Conservation (phyloP, 164 flowering plant genomes). For the Magnolia sinica region DNA sequence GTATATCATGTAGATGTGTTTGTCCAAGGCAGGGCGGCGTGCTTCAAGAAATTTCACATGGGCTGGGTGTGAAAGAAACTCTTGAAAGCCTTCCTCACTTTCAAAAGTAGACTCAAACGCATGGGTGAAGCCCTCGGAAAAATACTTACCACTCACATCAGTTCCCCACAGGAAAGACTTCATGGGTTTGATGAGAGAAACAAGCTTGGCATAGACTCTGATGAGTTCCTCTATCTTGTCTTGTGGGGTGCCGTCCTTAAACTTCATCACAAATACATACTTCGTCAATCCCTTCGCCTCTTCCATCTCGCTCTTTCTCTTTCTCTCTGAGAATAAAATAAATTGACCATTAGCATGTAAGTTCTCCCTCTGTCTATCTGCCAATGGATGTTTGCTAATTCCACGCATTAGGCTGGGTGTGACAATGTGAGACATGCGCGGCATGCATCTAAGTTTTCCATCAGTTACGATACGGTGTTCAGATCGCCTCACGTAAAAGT, state of each 20-base stretch:
- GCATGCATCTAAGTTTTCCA: no score
- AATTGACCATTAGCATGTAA: no score
- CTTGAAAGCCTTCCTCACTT: slow-evolving; percentile 60
- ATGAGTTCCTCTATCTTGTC: slow-evolving; percentile 49
- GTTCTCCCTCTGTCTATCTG: no score
- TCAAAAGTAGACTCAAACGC: slow-evolving; percentile 79
- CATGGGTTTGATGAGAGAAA: slow-evolving; percentile 44
- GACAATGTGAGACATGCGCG: no score
- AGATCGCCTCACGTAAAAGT: no score
- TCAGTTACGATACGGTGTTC: no score
- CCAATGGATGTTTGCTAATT: no score
- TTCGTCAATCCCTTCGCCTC: slow-evolving; percentile 10
- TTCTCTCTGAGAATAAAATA: no score
- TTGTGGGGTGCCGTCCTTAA: slow-evolving; percentile 52
- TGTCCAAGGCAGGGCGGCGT: slow-evolving; percentile 48
- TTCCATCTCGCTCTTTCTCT: no score
- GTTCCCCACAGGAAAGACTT: slow-evolving; percentile 41
- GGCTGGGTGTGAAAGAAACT: slow-evolving; percentile 66
- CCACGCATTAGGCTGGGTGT: no score
- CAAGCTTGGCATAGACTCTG: slow-evolving; percentile 59
- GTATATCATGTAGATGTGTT: slow-evolving; percentile 62
- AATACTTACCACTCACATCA: slow-evolving; percentile 69
- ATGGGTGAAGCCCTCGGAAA: slow-evolving; percentile 83
- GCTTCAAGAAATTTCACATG: slow-evolving; percentile 59
- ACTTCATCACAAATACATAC: slow-evolving; percentile 62